Base-by-base conservation (phyloP, 805 yeast genomes). In the Pichia manshurica region DNA sequence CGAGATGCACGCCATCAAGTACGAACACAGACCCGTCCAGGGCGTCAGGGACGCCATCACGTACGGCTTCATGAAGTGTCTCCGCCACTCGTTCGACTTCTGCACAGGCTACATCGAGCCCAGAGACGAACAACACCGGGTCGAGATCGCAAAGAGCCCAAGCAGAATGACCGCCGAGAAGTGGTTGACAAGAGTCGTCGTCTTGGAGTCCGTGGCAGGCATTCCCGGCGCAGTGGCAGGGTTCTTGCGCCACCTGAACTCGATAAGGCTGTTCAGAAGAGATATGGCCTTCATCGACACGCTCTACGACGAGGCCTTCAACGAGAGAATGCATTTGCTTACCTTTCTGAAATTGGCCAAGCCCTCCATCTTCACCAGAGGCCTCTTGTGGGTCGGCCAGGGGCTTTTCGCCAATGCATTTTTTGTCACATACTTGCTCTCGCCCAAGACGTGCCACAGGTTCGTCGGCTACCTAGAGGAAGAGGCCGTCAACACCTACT, bases 181-280 rank as follows among this genome's bases (percentile, higher is more conserved):
- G 57, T 84, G 89, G 89, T 56, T 84, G 49, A 75, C 79, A 6
- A 62, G 84, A 45, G 65, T 75, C 48, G 76, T 84, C 34, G 81
- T 84, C 56, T 70, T 83, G 54, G 90, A 83, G 62, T 74, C 81
- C 50, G 72, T 84, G 47, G 90, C 90, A 4, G 89, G 87, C 8
- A 86, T 83, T n/a, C 90, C 90, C 1, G 89, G 90, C 10, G 77
- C 81, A 72, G 84, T 80, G 41, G 90, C 86, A 3, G 84, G 84
- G 1, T 83, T 82, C 64, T 62, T 84, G 38, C 73, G 89, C 48
- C 89, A 84, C 59, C 69, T 83, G 56, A 81, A 79, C 53, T 75
- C 86, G 2, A 60, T 83, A 42, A 67, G 90, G 53, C 62, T 81
- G 43, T 67, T 84, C 54, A 72, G 72, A 56, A 66, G 89, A 50